Base-by-base conservation (phyloP, 306 rosid species). In the Pyrus pyrifolia region DNA sequence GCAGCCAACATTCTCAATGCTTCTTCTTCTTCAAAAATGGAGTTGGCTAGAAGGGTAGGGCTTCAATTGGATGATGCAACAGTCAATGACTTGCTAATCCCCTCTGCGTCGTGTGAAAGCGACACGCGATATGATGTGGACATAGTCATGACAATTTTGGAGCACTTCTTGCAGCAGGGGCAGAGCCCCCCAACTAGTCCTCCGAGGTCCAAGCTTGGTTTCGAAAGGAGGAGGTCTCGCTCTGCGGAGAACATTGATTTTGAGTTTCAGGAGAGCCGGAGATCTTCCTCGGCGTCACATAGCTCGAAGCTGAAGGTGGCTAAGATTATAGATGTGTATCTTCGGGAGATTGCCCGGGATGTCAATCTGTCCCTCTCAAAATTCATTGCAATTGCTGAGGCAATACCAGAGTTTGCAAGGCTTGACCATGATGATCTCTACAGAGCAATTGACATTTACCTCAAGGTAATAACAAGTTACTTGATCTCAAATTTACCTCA, bases 281-380 rank as follows among this genome's bases (percentile, higher is more conserved):
- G 97, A 76, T 94, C 97, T 1, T 94, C 97, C 74, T 94, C 98
- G 21, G 97, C 97, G n/a, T 92, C 98, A 53, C 98, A 94, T 45
- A 76, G 96, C 75, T 89, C 98, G 49, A 92, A 88, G 77, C 77
- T 95, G 76, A 92, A 88, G 80, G 99, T 95, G 70, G 99, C 97
- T 52, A 95, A 89, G 86, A 83, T 95, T 78, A 92, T 95, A 58
- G 99, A 95, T 75, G 88, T 88, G 58, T 95, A 95, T 78, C 96
- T 95, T 74, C 96, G 90, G 70, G 93, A 91, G 85, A 85, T 95
- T 76, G 93, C 92, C 23, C 86, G 89, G 57, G 99, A 95, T 79
- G 85, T 68, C 44, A 95, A 91, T 79, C 86, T 95, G 81, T 85
- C 88, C 0, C 81, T 95, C 77, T 84, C 90, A 0, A 95, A 92